Conservation (phyloP, 192 early-diverging fungal species). For the Entomortierella parvispora region DNA sequence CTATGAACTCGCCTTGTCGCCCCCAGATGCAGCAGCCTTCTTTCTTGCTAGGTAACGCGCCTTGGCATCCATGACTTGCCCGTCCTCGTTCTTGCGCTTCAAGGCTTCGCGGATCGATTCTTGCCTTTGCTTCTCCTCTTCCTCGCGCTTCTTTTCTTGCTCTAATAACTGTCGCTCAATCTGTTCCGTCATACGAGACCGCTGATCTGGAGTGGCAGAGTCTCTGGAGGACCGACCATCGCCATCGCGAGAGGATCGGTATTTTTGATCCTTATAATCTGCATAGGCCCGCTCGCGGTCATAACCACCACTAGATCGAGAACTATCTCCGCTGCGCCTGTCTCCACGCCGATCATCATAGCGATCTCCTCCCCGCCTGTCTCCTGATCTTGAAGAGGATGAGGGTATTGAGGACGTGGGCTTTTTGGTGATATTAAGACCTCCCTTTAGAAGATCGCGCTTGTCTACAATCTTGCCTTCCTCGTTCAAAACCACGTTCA, state of each 20-base stretch:
- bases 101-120: slow-evolving; percentile 53
- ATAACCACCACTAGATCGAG: slow-evolving; percentile 9
- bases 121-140: slow-evolving; percentile 62
- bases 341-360: neutral
- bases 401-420: neutral
- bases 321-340: too few species aligned
- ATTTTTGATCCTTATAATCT: slow-evolving; percentile 57
- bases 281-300: slow-evolving; percentile 54
- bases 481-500: slow-evolving; percentile 71
- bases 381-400: slow-evolving; percentile 9
- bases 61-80: slow-evolving; percentile 57
- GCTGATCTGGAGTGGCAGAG: slow-evolving; percentile 21
- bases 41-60: slow-evolving; percentile 66
- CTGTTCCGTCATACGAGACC: slow-evolving; percentile 53
- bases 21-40: slow-evolving; percentile 17
- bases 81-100: slow-evolving; percentile 60
- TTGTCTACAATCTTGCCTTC: slow-evolving; percentile 81
- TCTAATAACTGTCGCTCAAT: slow-evolving; percentile 65
- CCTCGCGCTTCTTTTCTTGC: slow-evolving; percentile 56
- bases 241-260: slow-evolving; percentile 37
- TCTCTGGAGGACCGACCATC: slow-evolving; percentile 15
- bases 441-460: slow-evolving; percentile 72
- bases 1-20: slow-evolving; percentile 13
- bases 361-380: slow-evolving; percentile 14
- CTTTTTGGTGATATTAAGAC: slow-evolving; percentile 72